Base-by-base conservation (phyloP, 2,329 filamentous ascomycete genomes). In the Ophiosphaerella korrae region DNA sequence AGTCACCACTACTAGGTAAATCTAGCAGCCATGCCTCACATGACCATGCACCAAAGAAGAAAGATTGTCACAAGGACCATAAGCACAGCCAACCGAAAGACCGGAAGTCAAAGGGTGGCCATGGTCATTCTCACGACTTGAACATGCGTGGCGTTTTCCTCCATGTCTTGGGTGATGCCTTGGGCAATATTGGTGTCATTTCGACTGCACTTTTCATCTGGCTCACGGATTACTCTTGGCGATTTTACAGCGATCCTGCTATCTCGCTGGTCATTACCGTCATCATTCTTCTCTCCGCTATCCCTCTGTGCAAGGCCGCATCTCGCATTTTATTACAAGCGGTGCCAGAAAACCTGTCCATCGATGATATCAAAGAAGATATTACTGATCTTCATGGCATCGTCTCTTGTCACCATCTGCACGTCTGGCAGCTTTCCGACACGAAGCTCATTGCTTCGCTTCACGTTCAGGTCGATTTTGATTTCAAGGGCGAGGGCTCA, bases 341-440 rank as follows among this genome's bases (percentile, higher is more conserved):
- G 2, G 96, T 94, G 0, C 94, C 94, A 0, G 88, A 92, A 52
- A 89, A 93, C 46, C 87, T 99, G 64, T 87, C 88, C 62, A 85
- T 97, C 49, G 88, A 92, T 58, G 90, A 97, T 52, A 93, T 99
- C 74, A 89, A 91, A 60, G 88, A 93, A 60, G 94, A 99, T 71
- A 96, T 99, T 46, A 85, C 92, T 68, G 78, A 84, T 13, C 84
- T 99, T 5, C 88, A 89, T 0, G 92, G 92, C 36, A 89, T 99
- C 41, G 80, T 94, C 54, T 91, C 89, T 71, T 96, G 92, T 68
- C 94, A 99, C 75, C 93, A 99, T 72, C 82, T 99, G 18, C 94
- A 99, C 72, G 92, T 99, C 55, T 99, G 94, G 94, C 93, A 97
- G 74, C 83, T 99, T 31, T 96, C 89, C 13, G 93, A 97, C 70